These are phyloP conservation scores for Darksidea phi DNA, from an alignment of 495 filamentous ascomycete genomes.

Conservation along the genomic window DNA sequence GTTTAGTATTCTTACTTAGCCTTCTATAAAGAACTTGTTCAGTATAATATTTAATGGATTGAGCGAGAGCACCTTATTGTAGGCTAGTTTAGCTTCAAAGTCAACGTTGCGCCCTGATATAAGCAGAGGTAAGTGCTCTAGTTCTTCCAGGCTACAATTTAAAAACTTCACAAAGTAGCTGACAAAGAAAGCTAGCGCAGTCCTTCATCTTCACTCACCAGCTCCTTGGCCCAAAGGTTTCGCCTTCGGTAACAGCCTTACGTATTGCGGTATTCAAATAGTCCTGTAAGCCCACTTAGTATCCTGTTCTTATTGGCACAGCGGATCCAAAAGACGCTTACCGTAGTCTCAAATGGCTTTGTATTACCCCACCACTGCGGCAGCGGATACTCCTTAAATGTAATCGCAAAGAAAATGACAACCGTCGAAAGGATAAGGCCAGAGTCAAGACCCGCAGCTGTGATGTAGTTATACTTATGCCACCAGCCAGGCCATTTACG, in stretches of 20 bases:
- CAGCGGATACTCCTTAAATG: constrained; percentile 51
- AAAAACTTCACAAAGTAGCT: no score
- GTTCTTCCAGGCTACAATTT: no score
- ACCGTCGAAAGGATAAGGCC: constrained; percentile 66
- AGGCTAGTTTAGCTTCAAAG: no score
- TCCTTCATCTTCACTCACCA: constrained; percentile 21
- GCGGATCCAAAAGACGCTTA: neutral
- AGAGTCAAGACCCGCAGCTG: constrained; percentile 68
- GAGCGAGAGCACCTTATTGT: no score
- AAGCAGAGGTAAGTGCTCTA: no score
- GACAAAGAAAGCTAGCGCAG: no score
- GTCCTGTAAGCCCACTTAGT: constrained; percentile 31
- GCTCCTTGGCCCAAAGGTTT: constrained; percentile 27
- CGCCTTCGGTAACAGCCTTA: constrained; percentile 36
- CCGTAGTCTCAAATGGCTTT: constrained; percentile 49
- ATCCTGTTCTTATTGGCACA: neutral
- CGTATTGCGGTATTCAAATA: constrained; percentile 44
- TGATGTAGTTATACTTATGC: constrained; percentile 77
- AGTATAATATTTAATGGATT: no score
- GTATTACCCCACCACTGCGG: constrained; percentile 68
- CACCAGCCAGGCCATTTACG: constrained; percentile 67
- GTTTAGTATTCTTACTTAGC: no score
- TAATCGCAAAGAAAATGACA: constrained; percentile 68
- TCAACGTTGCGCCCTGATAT: no score
- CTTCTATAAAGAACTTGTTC: no score